Evolutionary conservation across 2,329 filamentous ascomycete species (phyloP).

Genomic region (Triangularia setosa): DNA sequence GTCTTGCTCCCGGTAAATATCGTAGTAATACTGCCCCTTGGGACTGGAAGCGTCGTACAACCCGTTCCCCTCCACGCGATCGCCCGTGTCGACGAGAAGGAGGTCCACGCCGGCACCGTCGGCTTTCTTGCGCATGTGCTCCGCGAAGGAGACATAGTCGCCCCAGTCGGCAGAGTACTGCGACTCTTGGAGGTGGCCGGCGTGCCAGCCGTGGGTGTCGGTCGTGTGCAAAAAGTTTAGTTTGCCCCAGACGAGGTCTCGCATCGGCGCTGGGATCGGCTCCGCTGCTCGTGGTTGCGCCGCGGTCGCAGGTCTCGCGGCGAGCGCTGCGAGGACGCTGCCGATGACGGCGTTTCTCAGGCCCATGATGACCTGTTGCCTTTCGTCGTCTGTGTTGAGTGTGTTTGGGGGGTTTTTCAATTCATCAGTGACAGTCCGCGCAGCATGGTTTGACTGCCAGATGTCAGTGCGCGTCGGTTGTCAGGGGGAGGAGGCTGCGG

Average conservation of each 20-base stretch:
- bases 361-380: not conserved
- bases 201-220: conserved; percentile 94
- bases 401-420: not conserved
- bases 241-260: conserved; percentile 85
- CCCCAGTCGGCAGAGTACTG: conserved; percentile 97
- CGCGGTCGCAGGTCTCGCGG: conserved; percentile 36
- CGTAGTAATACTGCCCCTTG: conserved; percentile 83
- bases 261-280: conserved; percentile 75
- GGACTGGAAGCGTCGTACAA: conserved; percentile 87
- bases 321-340: conserved; percentile 33
- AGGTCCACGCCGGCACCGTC: conserved; percentile 77
- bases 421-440: not conserved
- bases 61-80: conserved; percentile 88
- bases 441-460: not conserved
- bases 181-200: conserved; percentile 84
- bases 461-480: not conserved
- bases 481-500: not conserved
- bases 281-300: conserved; percentile 77
- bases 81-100: conserved; percentile 91
- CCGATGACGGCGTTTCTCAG: conserved; percentile 33
- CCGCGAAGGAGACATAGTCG: conserved; percentile 90
- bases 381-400: not conserved
- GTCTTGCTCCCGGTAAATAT: conserved; percentile 77
- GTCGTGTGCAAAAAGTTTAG: conserved; percentile 97
- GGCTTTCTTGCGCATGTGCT: conserved; percentile 74